Evolutionary conservation across 768 basidiomycete genomes (phyloP).

Genomic region (Russula earlei): DNA sequence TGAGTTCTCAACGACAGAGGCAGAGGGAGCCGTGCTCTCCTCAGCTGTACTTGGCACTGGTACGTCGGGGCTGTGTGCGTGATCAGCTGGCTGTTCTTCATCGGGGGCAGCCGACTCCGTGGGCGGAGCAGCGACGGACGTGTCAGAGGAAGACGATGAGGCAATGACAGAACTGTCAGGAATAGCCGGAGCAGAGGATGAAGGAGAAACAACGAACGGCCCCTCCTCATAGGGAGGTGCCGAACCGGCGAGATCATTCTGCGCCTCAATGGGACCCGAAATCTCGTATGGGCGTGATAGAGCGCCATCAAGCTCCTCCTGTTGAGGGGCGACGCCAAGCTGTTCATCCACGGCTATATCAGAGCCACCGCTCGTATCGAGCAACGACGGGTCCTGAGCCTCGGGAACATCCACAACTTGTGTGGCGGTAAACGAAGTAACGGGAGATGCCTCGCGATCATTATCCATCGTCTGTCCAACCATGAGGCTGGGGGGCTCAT

Average conservation of each 20-base stretch:
- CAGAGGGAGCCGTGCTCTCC: conserved; percentile 16
- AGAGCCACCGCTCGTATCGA: conserved; percentile 7
- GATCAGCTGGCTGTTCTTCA: conserved; percentile 20
- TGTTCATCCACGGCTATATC: conserved; percentile 1
- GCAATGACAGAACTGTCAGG: conserved; percentile 18
- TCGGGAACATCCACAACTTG: conserved; percentile 11
- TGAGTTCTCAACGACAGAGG: conserved; percentile 4
- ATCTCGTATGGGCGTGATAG: conserved; percentile 8
- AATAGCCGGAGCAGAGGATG: conserved; percentile 16
- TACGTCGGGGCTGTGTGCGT: conserved; percentile 19
- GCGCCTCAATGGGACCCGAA: conserved; percentile 2
- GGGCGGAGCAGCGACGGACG: conserved; percentile 17
- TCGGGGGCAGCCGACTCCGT: conserved; percentile 15
- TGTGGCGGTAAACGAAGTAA: conserved; percentile 10
- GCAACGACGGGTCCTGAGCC: conserved; percentile 4
- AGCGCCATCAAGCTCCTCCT: conserved; percentile 12
- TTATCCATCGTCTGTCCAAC: conserved; percentile 20
- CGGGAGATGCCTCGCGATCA: conserved; percentile 15
- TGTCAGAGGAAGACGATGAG: conserved; percentile 18
- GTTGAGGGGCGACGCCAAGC: conserved; percentile 8
- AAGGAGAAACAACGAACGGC: conserved; percentile 13
- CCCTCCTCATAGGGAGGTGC: conserved; percentile 13
- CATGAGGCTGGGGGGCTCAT: conserved; percentile 13
- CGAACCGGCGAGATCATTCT: conserved; percentile 8
- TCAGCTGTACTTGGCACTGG: conserved; percentile 12